Conservation (phyloP, 2,329 filamentous ascomycete species). For the Fonsecaea pedrosoi region DNA sequence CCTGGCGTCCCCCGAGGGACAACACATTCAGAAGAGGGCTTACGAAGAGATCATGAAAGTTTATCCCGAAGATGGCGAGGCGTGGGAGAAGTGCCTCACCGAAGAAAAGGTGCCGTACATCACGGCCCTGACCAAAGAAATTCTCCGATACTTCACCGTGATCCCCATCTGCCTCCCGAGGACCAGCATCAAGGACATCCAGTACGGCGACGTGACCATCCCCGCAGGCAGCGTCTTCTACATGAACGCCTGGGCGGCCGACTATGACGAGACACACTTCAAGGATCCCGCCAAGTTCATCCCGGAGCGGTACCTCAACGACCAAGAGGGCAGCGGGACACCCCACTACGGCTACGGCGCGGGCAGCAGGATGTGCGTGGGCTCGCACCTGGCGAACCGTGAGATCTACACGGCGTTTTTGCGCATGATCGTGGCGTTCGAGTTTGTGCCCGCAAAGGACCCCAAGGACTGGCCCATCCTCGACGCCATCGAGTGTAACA, state of each 20-base stretch:
- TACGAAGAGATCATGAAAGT: conserved; percentile 72
- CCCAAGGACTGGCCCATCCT: conserved; percentile 59
- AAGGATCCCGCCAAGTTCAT: conserved; percentile 67
- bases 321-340: conserved; percentile 60
- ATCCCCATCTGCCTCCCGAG: conserved; percentile 80
- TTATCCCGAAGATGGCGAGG: conserved; percentile 71
- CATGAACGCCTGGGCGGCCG: conserved; percentile 78
- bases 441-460: conserved; percentile 59
- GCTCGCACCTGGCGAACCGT: conserved; percentile 68
- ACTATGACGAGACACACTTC: conserved; percentile 75
- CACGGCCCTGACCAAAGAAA: conserved; percentile 78
- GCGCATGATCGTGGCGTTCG: conserved; percentile 65
- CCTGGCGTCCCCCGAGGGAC: conserved; percentile 70
- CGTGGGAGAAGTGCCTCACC: conserved; percentile 74
- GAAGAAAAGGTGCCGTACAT: conserved; percentile 81
- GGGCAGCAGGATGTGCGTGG: conserved; percentile 68
- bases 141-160: conserved; percentile 78
- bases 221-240: conserved; percentile 81
- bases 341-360: conserved; percentile 69
- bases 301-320: conserved; percentile 72
- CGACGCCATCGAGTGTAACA: conserved; percentile 64
- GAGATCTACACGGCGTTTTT: conserved; percentile 68
- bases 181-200: conserved; percentile 73
- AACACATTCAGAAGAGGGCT: conserved; percentile 72
- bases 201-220: conserved; percentile 70